Evolutionary conservation across 2,329 filamentous ascomycete species (phyloP).

Genomic region (Thielaviopsis populi): DNA sequence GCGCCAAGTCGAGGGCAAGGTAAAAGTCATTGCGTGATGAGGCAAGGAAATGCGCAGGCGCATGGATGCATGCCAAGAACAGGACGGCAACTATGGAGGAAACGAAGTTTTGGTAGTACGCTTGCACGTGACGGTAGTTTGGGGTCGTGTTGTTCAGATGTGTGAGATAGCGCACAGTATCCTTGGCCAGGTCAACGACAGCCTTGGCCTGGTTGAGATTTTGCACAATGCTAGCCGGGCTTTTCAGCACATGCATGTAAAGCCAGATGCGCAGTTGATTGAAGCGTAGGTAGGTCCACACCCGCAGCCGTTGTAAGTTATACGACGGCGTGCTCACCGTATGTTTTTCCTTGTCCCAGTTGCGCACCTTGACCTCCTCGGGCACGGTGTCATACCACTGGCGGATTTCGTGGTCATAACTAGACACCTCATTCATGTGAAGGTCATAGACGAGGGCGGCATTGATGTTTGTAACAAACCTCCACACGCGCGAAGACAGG

Average conservation of each 20-base stretch:
- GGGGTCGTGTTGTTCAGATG: slow-evolving; percentile 58
- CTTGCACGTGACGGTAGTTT: slow-evolving; percentile 55
- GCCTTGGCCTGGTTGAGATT: slow-evolving; percentile 59
- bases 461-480: slow-evolving; percentile 56
- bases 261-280: slow-evolving; percentile 87
- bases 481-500: slow-evolving; percentile 77
- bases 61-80: slow-evolving; percentile 62
- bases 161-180: slow-evolving; percentile 57
- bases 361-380: slow-evolving; percentile 42
- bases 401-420: slow-evolving; percentile 67
- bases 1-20: slow-evolving; percentile 59
- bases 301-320: slow-evolving; percentile 56
- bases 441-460: slow-evolving; percentile 45
- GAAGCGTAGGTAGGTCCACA: slow-evolving; percentile 71
- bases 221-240: slow-evolving; percentile 64
- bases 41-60: slow-evolving; percentile 54
- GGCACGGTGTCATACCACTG: slow-evolving; percentile 73
- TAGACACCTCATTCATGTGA: slow-evolving; percentile 59
- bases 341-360: slow-evolving; percentile 39
- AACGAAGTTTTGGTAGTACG: slow-evolving; percentile 69
- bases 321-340: slow-evolving; percentile 44
- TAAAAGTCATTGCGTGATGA: slow-evolving; percentile 63
- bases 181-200: slow-evolving; percentile 59
- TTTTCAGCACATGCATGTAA: slow-evolving; percentile 76
- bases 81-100: slow-evolving; percentile 60